These are phyloP conservation scores for Colletotrichum limetticola DNA, from an alignment of 2,329 filamentous ascomycete genomes.

Conservation along the genomic window DNA sequence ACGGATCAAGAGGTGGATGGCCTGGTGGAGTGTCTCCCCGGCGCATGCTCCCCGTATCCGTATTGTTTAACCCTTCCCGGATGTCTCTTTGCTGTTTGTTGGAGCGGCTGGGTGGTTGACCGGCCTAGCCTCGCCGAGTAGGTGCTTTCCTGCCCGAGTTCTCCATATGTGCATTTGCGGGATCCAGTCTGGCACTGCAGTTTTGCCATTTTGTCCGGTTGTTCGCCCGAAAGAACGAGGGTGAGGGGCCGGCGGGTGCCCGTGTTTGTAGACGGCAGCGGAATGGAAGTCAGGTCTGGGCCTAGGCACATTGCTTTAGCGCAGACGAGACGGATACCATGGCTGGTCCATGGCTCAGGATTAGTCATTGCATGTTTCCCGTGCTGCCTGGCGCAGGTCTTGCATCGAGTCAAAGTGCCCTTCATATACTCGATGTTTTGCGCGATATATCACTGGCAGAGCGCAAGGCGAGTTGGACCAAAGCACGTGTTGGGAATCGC, in stretches of 20 bases:
- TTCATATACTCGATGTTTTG: background rate
- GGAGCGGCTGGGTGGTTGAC: background rate
- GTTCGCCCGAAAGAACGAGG: conserved; percentile 13
- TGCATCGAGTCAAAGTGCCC: background rate
- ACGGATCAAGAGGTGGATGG: background rate
- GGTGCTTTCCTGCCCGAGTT: background rate
- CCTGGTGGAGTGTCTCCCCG: background rate
- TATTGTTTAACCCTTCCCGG: background rate
- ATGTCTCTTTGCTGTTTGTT: conserved; percentile 1
- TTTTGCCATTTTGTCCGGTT: background rate
- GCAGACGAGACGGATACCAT: background rate
- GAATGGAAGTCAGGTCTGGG: background rate
- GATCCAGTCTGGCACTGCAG: background rate
- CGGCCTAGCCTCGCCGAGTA: background rate
- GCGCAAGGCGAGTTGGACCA: background rate
- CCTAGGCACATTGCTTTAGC: background rate
- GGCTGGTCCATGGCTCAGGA: no score
- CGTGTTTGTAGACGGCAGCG: background rate
- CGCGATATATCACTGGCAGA: conserved; percentile 5
- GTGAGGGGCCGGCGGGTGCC: conserved; percentile 11
- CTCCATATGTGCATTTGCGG: background rate
- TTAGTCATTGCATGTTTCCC: background rate
- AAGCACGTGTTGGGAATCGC: conserved; percentile 5
- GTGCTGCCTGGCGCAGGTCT: background rate
- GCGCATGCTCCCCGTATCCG: background rate